Evolutionary conservation across 345 rosid species (phyloP), one percentile per base, ranked within the genome.

Genomic region (Gossypium herbaceum): DNA sequence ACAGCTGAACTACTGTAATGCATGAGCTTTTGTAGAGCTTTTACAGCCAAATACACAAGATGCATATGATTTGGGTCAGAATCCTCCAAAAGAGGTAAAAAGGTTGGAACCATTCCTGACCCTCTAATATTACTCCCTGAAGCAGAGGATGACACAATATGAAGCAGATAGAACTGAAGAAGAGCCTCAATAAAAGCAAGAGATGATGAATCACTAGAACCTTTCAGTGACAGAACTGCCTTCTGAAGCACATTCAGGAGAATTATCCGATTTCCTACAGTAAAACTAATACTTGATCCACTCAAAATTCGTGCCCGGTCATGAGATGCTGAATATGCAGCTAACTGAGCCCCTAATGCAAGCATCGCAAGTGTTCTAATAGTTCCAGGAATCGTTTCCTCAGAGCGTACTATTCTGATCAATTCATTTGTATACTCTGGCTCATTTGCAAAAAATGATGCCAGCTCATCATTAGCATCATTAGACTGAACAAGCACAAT

Each of bases 391-490:
- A 91, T 81, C 57, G 87, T 83, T 78, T 91, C 97, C 78, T 94
- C 98, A 9, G 98, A 86, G 12, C 90, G 86, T 76, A 94, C 98
- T 58, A 94, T 94, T 83, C 95, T 91, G 70, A 91, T 91, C 68
- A 94, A 80, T 82, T 94, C 98, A 82, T 91, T 92, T 74, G 98
- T 94, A 82, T 94, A 91, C 78, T 94, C 98, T 3, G 97, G 98
- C 78, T 94, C 98, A 85, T 94, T 92, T 12, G 94, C 97, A 74
- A 94, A 94, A 75, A 92, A 94, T 62, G 98, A 88, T 7, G 95
- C 83, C 69, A 94, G 82, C 74, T 92, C 98, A 25, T 92, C 98
- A 76, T 89, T 87, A 48, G 97, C 97, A 85, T 94, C 98, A 86
- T 87, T 84, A 47, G 97, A 94, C 82, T 94, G 97, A 83, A 94